Evolutionary conservation across 768 basidiomycete species (phyloP), one percentile per base, ranked within the genome.

Genomic region (Leccinum subtestaceum): DNA sequence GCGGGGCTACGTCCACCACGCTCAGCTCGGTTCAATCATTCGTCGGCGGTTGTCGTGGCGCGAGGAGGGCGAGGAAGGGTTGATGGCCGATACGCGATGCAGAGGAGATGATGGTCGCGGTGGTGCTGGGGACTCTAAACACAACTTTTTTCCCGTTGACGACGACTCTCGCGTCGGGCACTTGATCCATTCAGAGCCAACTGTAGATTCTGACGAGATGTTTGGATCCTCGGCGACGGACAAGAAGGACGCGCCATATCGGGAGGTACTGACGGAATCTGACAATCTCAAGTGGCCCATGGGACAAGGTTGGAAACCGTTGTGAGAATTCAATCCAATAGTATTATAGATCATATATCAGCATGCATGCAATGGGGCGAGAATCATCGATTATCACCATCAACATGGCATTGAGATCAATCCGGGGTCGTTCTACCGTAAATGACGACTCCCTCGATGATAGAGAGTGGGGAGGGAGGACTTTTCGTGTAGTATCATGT

Each of bases 261-360:
- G 57, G 21, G 62, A 65, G 52, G 38, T 61, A 31, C 56, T 67
- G 57, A 58, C 64, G 48, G 65, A 64, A 63, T 65, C 69, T 10
- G 84, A 87, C 65, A 78, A 80, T 60, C 66, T 86, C 58, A 87
- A 87, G 68, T 85, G 81, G 81, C 86, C 84, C 7, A 78, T 76
- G 60, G 81, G 79, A 2, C 79, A 86, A 23, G 84, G 84, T 3
- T 83, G 84, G 83, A 76, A 65, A 60, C 77, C 75, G 46, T 70
- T 85, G 57, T 72, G 43, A 45, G 43, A 19, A 45, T 45, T 19
- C 10, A 19, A 40, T 40, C 40, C 40, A 40, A n/a, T 40, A 45
- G 19, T 45, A 19, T 45, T 45, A 19, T 19, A 45, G 11, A 45
- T 43, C 43, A 45, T 19, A 45, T 45, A 19, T 45, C 43, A 19